phyloP scores from a whole-genome alignment of 768 basidiomycete genomes.

The Boletus fagicola region DNA sequence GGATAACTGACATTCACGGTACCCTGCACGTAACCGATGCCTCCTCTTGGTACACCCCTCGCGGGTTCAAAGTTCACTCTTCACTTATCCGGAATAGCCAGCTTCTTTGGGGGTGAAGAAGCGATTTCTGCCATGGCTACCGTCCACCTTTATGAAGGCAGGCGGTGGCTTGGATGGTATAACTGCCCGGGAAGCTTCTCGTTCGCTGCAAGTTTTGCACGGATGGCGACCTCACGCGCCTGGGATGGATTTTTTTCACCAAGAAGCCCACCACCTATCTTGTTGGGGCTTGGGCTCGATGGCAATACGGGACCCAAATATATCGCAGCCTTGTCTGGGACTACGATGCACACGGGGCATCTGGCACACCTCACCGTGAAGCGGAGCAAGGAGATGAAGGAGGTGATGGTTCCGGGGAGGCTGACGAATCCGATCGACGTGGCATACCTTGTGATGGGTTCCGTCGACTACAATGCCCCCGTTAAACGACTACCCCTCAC shows the following conservation, averaged over 20 bases:
- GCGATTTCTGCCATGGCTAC: constrained; percentile 36
- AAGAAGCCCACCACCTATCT: constrained; percentile 14
- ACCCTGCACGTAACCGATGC: constrained; percentile 13
- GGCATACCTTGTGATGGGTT: constrained; percentile 13
- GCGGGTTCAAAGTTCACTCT: constrained; percentile 19
- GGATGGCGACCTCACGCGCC: constrained; percentile 25
- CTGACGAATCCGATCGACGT: constrained; percentile 19
- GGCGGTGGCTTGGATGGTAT: constrained; percentile 38
- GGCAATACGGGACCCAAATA: constrained; percentile 30
- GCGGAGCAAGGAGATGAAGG: constrained; percentile 7
- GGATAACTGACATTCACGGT: not conserved
- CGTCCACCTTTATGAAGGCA: constrained; percentile 33
- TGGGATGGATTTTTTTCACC: constrained; percentile 29
- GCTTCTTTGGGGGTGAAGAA: constrained; percentile 38
- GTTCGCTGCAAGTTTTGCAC: constrained; percentile 33
- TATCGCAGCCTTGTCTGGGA: constrained; percentile 27
- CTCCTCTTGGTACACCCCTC: constrained; percentile 18
- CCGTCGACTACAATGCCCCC: constrained; percentile 5
- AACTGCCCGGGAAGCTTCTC: constrained; percentile 35
- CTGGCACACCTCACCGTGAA: constrained; percentile 23
- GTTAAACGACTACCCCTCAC: constrained; percentile 5
- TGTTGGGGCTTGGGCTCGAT: constrained; percentile 31
- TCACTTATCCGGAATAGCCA: constrained; percentile 31
- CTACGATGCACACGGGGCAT: constrained; percentile 21
- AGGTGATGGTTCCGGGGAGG: constrained; percentile 20